Evolutionary conservation across 345 rosid species (phyloP).

Genomic region (Excoecaria agallocha): DNA sequence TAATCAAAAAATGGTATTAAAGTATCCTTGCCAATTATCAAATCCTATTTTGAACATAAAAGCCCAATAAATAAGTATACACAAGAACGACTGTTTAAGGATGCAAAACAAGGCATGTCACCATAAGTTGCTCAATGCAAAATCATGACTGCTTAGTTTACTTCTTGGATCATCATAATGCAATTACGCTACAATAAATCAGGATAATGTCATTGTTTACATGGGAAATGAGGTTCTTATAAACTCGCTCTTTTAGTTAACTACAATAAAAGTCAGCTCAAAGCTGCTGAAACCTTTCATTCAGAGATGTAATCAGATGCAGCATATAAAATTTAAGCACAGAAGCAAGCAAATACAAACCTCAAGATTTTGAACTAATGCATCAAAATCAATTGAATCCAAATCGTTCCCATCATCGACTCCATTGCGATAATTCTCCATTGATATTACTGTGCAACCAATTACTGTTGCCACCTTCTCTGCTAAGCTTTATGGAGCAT

Average conservation of each 20-base stretch:
- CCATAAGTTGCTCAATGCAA: neutral
- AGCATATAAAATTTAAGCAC: neutral
- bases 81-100: conserved; percentile 6
- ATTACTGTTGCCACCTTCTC: conserved; percentile 98
- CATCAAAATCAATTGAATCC: conserved; percentile 84
- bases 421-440: conserved; percentile 89
- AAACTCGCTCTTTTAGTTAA: neutral
- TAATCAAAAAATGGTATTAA: conserved; percentile 80
- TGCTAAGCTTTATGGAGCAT: conserved; percentile 67
- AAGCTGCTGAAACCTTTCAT: neutral
- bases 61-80: conserved; percentile 3
- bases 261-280: neutral
- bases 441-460: conserved; percentile 91
- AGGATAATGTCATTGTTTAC: neutral
- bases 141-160: neutral
- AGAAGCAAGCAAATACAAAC: conserved; percentile 34
- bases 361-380: conserved; percentile 80
- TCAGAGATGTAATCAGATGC: neutral
- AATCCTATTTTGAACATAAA: conserved; percentile 56
- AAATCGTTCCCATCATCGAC: conserved; percentile 82
- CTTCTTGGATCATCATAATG: neutral
- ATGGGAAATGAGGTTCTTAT: neutral
- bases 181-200: neutral
- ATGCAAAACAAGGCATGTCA: neutral
- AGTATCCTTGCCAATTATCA: conserved; percentile 69